A percentile compares a stretch with the other conserved stretches of the same genome.
phyloP scores from a whole-genome alignment of 441 rosid genomes.

The Codiaeum variegatum region DNA sequence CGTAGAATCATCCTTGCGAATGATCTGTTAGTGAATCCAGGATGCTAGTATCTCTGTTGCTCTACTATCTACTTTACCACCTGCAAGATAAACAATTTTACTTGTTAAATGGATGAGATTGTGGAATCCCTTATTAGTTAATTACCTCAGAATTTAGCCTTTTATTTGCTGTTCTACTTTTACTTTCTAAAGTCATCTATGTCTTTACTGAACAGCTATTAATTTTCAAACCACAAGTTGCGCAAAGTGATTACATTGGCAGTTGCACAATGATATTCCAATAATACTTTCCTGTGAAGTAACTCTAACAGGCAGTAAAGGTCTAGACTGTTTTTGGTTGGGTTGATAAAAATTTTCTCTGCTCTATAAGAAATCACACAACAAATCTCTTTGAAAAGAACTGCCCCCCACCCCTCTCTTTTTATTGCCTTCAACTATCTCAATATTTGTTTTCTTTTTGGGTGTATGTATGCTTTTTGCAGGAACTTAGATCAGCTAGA shows the following conservation, averaged over 20 bases:
- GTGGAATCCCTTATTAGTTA: neutral
- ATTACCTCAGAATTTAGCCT: neutral
- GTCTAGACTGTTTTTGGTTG: neutral
- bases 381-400: no score
- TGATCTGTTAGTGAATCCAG: neutral
- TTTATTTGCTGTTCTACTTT: neutral
- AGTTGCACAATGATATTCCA: neutral
- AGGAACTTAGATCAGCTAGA: constrained; percentile 57
- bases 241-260: neutral
- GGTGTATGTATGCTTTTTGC: neutral
- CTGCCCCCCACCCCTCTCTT: no score
- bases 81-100: neutral
- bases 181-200: neutral
- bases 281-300: neutral
- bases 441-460: neutral
- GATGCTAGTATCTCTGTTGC: neutral
- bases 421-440: neutral
- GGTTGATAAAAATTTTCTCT: neutral
- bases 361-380: neutral
- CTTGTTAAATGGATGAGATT: neutral
- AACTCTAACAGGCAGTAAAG: neutral
- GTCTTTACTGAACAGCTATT: neutral
- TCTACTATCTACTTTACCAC: neutral
- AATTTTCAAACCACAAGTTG: neutral
- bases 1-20: neutral